Evolutionary conservation across 768 basidiomycete genomes (phyloP), one percentile per base, ranked within the genome.

Genomic region (Scleroderma citrinum): DNA sequence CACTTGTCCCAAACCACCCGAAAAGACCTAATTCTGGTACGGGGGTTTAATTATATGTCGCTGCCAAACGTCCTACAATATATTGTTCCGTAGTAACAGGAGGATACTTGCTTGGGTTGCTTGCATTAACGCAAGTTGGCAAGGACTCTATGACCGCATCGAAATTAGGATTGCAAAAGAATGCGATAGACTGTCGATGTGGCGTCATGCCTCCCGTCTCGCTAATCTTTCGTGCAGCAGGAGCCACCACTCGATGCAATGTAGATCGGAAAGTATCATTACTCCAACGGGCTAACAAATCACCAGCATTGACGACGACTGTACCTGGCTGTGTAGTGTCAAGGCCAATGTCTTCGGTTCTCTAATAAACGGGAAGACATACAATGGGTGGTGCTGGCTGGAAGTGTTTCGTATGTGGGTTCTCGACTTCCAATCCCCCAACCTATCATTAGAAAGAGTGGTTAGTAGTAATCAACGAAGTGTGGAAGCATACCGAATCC

Each of bases 151-250:
- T 82, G 49, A 75, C 70, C 13, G 85, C 71, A 36, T 75, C 75
- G 57, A 78, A 80, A 55, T 91, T 88, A 3, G 89, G 88, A 57
- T 86, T 91, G 71, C 85, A 89, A 69, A 92, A 92, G 72, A 87
- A 92, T 7, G 86, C 90, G 45, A 92, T 84, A 8, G 86, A 88
- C 60, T 89, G 87, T 23, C 90, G 77, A 8, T 70, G 65, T 1
- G 87, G 82, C 1, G 80, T 83, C 50, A 82, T 65, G n/a, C 63
- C 69, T 53, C 82, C 79, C 6, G 68, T 70, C 7, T 74, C 70
- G 54, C 63, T 76, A 48, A 77, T 61, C 54, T 72, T 71, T 57
- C 70, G 67, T 12, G 73, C 74, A 1, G 79, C 70, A 19, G 90
- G 87, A 4, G 84, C 82, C 7, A 91, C 89, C 19, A 92, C 90